phyloP scores from a whole-genome alignment of 768 basidiomycete genomes.

The Hericium rajendrae region DNA sequence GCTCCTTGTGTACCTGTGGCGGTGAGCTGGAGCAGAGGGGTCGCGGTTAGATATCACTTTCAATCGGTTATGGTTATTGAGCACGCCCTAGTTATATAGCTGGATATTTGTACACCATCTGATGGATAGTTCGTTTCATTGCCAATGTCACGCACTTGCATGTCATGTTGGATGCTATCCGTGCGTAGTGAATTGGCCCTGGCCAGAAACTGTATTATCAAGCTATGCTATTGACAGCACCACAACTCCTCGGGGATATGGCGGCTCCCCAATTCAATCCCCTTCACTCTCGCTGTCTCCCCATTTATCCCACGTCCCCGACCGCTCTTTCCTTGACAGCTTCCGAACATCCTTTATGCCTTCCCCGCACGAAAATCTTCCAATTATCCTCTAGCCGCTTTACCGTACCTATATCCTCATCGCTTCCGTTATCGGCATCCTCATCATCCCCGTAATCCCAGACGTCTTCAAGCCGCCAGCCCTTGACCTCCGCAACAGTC shows the following conservation, averaged over 20 bases:
- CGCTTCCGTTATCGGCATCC: neutral
- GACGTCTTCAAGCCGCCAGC: slow-evolving; percentile 57
- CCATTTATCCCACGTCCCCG: slow-evolving; percentile 8
- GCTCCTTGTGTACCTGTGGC: slow-evolving; percentile 40
- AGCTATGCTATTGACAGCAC: too few species aligned
- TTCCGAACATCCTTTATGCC: slow-evolving; percentile 23
- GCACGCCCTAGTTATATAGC: neutral
- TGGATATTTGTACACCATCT: neutral
- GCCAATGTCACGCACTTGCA: neutral
- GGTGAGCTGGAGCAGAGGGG: slow-evolving; percentile 2
- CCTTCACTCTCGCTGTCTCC: slow-evolving; percentile 8
- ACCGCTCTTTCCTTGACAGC: neutral
- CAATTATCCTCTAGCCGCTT: slow-evolving; percentile 64
- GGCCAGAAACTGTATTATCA: neutral
- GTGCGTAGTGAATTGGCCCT: neutral
- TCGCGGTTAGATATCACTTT: neutral
- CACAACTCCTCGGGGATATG: too few species aligned
- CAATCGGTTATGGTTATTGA: slow-evolving; percentile 6
- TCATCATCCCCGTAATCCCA: slow-evolving; percentile 35
- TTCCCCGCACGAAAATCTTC: slow-evolving; percentile 44
- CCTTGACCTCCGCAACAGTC: slow-evolving; percentile 63
- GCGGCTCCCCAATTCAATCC: neutral
- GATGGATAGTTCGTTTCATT: neutral
- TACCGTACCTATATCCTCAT: slow-evolving; percentile 51
- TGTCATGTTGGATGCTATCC: too few species aligned